These are phyloP conservation scores for Candida mattraensis DNA, from an alignment of 805 yeast genomes.

Conservation along the genomic window DNA sequence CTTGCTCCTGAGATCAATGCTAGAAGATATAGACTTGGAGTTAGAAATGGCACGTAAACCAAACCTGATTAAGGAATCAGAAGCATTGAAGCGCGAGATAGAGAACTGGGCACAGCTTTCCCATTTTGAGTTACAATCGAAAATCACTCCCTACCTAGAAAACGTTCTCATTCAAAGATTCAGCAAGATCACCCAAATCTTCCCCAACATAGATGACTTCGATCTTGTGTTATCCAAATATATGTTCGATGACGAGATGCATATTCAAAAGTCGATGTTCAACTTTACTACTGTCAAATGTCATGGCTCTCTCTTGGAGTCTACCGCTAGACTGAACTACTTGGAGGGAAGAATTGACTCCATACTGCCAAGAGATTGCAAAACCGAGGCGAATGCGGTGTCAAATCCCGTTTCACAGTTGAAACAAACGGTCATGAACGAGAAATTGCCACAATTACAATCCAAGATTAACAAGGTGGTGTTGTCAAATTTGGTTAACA, in stretches of 20 bases:
- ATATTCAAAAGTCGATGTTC: conserved; percentile 26
- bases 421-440: conserved; percentile 17
- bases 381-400: conserved; percentile 1
- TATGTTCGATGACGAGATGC: conserved; percentile 26
- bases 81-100: conserved; percentile 22
- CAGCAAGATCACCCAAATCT: conserved; percentile 30
- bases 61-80: conserved; percentile 12
- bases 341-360: conserved; percentile 34
- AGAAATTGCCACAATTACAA: conserved; percentile 31
- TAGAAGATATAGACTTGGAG: conserved; percentile 25
- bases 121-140: conserved; percentile 36
- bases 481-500: conserved; percentile 23
- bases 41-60: conserved; percentile 10
- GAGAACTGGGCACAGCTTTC: conserved; percentile 34
- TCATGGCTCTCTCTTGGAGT: conserved; percentile 32
- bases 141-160: conserved; percentile 31
- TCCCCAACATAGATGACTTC: conserved; percentile 35
- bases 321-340: conserved; percentile 28
- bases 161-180: conserved; percentile 27
- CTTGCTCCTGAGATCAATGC: conserved; percentile 25
- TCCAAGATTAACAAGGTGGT: conserved; percentile 24
- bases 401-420: conserved; percentile 20
- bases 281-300: conserved; percentile 26
- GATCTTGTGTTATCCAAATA: conserved; percentile 30
- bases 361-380: conserved; percentile 18